phyloP scores from a whole-genome alignment of 345 rosid species.

The Eucalyptus fibrosa region DNA sequence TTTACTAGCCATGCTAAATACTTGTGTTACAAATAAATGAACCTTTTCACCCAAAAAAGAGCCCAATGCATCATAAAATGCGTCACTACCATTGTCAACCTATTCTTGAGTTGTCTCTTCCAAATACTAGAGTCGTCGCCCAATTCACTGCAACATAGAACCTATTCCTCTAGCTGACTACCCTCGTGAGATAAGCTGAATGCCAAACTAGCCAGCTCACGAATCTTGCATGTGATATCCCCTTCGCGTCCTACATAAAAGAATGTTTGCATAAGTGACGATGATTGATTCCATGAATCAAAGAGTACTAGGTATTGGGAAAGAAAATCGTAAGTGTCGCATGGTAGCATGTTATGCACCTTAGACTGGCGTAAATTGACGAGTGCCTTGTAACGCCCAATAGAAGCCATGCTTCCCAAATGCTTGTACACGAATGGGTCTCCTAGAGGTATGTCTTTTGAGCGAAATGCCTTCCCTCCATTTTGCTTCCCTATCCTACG shows the following conservation, averaged over 20 bases:
- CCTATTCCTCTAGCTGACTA: slow-evolving; percentile 65
- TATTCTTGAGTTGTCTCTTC: slow-evolving; percentile 53
- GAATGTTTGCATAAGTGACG: not conserved
- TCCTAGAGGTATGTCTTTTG: too few relatives aligned
- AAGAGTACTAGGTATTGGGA: too few relatives aligned
- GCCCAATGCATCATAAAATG: not conserved
- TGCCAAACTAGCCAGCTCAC: slow-evolving; percentile 27
- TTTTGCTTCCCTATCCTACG: too few relatives aligned
- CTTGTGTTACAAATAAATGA: not conserved
- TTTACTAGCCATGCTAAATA: not conserved
- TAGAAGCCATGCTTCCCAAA: slow-evolving; percentile 66
- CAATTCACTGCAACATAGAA: slow-evolving; percentile 63
- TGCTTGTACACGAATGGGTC: not conserved
- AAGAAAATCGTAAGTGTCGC: not conserved
- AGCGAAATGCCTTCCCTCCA: too few relatives aligned
- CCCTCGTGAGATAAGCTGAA: slow-evolving; percentile 65
- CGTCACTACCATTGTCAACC: not conserved
- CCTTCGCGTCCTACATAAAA: slow-evolving; percentile 36
- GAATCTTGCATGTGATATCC: slow-evolving; percentile 45
- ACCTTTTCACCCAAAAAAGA: not conserved
- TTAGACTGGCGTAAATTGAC: slow-evolving; percentile 57
- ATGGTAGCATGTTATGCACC: slow-evolving; percentile 8
- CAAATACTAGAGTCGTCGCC: slow-evolving; percentile 65
- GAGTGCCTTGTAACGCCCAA: slow-evolving; percentile 60
- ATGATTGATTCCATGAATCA: not conserved